Evolutionary conservation across 83 land plant species (phyloP).

Genomic region (Picea engelmannii): DNA sequence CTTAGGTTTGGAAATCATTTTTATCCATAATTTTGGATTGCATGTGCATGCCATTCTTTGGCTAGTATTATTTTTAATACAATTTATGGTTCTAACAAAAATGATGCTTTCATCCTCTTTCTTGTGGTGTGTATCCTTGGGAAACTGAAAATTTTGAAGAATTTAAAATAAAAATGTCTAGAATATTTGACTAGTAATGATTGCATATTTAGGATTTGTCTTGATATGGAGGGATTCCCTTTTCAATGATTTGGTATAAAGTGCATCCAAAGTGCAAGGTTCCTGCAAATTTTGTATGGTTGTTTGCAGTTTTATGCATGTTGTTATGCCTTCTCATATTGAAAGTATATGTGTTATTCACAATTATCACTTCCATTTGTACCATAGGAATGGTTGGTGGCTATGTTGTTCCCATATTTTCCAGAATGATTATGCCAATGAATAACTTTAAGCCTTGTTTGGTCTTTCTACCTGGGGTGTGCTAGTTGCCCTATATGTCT

Average conservation of each 20-base stretch:
- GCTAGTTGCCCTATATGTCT: conserved; percentile 69
- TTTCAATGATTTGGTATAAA: conserved; percentile 68
- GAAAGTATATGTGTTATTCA: conserved; percentile 77
- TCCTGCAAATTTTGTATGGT: conserved; percentile 89
- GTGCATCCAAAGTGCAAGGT: conserved; percentile 76
- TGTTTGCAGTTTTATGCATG: conserved; percentile 64
- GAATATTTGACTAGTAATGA: too few species aligned
- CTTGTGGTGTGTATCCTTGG: background rate
- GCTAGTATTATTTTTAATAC: background rate
- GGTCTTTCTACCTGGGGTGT: conserved; percentile 74
- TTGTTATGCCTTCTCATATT: conserved; percentile 83
- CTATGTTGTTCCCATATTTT: conserved; percentile 91
- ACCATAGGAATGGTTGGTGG: conserved; percentile 97
- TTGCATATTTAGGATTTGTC: conserved; percentile 84
- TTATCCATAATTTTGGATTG: background rate
- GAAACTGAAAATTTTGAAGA: conserved; percentile 40
- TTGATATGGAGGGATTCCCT: conserved; percentile 79
- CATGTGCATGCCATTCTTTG: background rate
- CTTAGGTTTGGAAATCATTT: background rate
- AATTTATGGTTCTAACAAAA: background rate
- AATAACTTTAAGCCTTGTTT: conserved; percentile 71
- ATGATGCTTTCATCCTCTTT: background rate
- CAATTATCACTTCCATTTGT: conserved; percentile 87
- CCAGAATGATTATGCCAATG: conserved; percentile 71
- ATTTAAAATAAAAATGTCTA: conserved; percentile 6